Evolutionary conservation across 2,329 filamentous ascomycete genomes (phyloP).

Genomic region (Calonectria pseudoreteaudii): DNA sequence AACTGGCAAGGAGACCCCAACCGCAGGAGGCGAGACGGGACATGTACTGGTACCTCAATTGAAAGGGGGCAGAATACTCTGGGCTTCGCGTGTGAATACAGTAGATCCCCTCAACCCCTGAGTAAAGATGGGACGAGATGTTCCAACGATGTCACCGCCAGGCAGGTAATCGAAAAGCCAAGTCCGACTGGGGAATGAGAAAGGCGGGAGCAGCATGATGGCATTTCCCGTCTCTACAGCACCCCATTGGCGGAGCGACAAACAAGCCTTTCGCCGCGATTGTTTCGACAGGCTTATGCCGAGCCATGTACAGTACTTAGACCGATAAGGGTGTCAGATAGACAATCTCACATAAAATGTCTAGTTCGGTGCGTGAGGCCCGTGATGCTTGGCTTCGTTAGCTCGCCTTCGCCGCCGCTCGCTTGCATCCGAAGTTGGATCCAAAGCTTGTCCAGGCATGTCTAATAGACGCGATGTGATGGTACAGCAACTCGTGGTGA

Average conservation of each 20-base stretch:
- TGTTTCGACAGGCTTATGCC: slow-evolving; percentile 12
- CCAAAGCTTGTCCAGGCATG: slow-evolving; percentile 8
- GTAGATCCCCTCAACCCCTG: slow-evolving; percentile 6
- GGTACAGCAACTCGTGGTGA: not conserved
- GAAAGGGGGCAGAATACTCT: not conserved
- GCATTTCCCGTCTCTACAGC: not conserved
- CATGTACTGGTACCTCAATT: slow-evolving; percentile 14
- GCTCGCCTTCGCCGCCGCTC: slow-evolving; percentile 4
- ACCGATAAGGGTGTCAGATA: slow-evolving; percentile 4
- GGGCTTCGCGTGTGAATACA: slow-evolving; percentile 5
- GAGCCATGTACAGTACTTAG: slow-evolving; percentile 4
- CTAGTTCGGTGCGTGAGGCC: not conserved
- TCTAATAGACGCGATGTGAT: slow-evolving; percentile 6
- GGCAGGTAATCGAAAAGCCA: slow-evolving; percentile 9
- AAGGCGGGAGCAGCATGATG: not conserved
- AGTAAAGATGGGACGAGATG: slow-evolving; percentile 19
- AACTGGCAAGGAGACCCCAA: slow-evolving; percentile 4
- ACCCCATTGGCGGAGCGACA: slow-evolving; percentile 8
- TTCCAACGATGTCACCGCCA: slow-evolving; percentile 4
- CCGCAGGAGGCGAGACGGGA: not conserved
- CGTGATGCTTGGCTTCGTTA: not conserved
- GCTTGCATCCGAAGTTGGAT: slow-evolving; percentile 13
- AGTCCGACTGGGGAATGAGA: slow-evolving; percentile 7
- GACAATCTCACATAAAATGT: slow-evolving; percentile 6
- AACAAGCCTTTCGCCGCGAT: not conserved